phyloP scores from a whole-genome alignment of 1,284 basidiomycete species.

The Schizopora paradoxa region DNA sequence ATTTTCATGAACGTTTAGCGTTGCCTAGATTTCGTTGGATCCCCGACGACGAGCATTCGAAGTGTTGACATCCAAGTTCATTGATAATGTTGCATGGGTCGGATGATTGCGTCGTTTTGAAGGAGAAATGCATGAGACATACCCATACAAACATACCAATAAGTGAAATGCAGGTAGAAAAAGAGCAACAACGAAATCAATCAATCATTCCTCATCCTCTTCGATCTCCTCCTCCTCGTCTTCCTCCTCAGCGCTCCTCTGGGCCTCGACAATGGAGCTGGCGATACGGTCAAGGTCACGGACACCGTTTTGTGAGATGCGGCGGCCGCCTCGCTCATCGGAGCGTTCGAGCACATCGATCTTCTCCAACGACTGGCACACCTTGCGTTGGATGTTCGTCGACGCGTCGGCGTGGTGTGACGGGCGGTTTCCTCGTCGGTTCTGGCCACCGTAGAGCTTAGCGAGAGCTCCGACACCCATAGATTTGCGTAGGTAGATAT shows the following conservation, averaged over 20 bases:
- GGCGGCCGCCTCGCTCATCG: slow-evolving; percentile 91
- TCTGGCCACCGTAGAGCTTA: slow-evolving; percentile 96
- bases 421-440: slow-evolving; percentile 92
- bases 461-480: slow-evolving; percentile 94
- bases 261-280: slow-evolving; percentile 88
- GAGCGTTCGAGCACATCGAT: slow-evolving; percentile 96
- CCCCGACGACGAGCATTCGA: not conserved
- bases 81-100: no score
- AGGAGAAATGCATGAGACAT: not conserved
- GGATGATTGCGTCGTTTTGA: no score
- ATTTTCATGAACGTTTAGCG: not conserved
- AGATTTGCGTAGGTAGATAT: slow-evolving; percentile 99
- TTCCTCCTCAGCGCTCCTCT: slow-evolving; percentile 80
- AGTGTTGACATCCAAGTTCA: not conserved
- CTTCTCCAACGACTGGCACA: slow-evolving; percentile 97
- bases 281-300: slow-evolving; percentile 99
- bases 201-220: slow-evolving; percentile 44
- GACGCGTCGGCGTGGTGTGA: slow-evolving; percentile 91
- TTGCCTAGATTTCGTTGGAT: not conserved
- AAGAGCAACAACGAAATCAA: not conserved
- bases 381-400: slow-evolving; percentile 82
- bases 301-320: slow-evolving; percentile 96
- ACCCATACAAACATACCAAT: not conserved
- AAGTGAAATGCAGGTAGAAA: not conserved
- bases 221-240: slow-evolving; percentile 85